Base-by-base conservation (phyloP, 2,329 filamentous ascomycete species). In the Botryosphaeria dothidea region DNA sequence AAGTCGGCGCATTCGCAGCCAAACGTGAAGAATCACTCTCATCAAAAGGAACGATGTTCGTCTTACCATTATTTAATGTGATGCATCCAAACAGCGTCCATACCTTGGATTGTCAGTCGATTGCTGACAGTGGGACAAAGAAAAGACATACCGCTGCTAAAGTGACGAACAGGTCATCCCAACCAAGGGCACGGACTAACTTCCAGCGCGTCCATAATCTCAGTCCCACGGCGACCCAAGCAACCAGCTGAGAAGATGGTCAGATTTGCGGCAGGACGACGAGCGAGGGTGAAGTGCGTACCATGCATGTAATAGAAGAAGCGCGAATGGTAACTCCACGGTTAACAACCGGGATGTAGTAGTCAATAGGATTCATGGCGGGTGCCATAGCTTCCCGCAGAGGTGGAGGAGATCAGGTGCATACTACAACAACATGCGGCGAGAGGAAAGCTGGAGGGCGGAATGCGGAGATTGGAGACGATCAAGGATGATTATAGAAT, bases 161-260 rank as follows among this genome's bases (percentile, higher is more conserved):
- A 21, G 73, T 51, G 25, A 78, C 72, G 19, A 77, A 75, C 1
- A 71, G 43, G 65, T 78, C 76, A 58, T 78, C 76, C 72, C 72
- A 76, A 23, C 76, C 74, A 69, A 71, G 74, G n/a, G 74, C 65
- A 25, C 66, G 68, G 15, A 71, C 46, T 15, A 54, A 69, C 43
- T 68, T 72, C 23, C 69, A 64, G 5, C 76, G 73, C 19, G 71
- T 70, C 68, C 69, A 74, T 62, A 78, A 34, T 46, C 76, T 71
- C 36, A 78, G 64, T 36, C 67, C 63, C 17, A 75, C 68, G 17
- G 72, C 72, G 15, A 74, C 56, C 27, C 69, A 51, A 19, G 73
- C 73, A 25, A 75, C 17, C 5, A 62, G 25, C 75, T 77, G 57
- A 21, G 36, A 43, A 1, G 27, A 36, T 31, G 36, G 46, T 23